Base-by-base conservation (phyloP, 805 yeast genomes). In the Candida palmyrensis region DNA sequence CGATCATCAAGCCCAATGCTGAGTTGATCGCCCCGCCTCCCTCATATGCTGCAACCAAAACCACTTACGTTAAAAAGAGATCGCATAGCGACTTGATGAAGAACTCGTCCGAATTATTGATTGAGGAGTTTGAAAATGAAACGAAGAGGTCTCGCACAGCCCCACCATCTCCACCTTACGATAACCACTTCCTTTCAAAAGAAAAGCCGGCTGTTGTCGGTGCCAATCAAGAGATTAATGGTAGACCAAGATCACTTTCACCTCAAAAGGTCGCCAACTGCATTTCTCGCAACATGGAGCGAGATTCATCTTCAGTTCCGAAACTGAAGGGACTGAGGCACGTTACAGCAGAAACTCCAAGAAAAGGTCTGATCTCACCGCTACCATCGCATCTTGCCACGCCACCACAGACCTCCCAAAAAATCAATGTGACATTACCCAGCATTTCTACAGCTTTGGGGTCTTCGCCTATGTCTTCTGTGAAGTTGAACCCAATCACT, bases 71-170 rank as follows among this genome's bases (percentile, higher is more conserved):
- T 20, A 51, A 46, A 33, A 60, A 59, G 36, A 49, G 66, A 36
- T 47, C 57, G 6, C 48, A 48, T 33, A 48, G 53, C 35, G 66
- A 58, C 29, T 37, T 47, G 20, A 27, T 33, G 12, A 37, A 37
- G 15, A 47, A 43, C 15, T 27, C 36, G 13, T 13, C 32, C n/a
- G 15, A 17, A 3, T 15, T 18, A 17, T 31, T 18, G 5, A 9
- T 10, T 7, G 16, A 15, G 5, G 35, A 38, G 38, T 27, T 26
- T 42, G 8, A 39, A 40, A 33, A 26, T 27, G 24, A 39, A 42
- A 2, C 43, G 32, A 68, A 68, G 44, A 51, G 69, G 31, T 55
- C 70, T n/a, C 55, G 63, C 45, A 66, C 73, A 7, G 72, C 73
- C 3, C 73, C 73, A 21, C 68, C 73, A 9, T 63, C 68, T 12